phyloP scores from a whole-genome alignment of 805 yeast species.

The Myxozyma neglecta region DNA sequence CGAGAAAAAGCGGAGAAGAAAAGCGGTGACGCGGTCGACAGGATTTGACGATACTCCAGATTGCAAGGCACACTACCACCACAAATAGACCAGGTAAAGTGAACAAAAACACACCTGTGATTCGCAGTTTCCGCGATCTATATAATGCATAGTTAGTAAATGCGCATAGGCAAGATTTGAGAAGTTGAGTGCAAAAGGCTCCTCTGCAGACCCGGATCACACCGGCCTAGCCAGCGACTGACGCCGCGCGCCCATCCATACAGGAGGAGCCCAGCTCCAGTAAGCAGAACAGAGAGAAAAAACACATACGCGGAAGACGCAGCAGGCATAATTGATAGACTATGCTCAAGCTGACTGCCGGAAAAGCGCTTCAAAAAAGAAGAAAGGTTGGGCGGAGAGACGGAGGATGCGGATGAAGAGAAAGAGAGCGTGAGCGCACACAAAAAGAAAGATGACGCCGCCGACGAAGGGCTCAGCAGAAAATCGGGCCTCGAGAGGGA shows the following conservation, averaged over 20 bases:
- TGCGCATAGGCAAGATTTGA: neutral
- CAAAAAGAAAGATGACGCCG: neutral
- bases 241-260: neutral
- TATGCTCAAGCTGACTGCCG: neutral
- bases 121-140: constrained; percentile 28
- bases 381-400: too few relatives aligned
- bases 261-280: neutral
- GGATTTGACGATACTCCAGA: neutral
- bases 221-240: neutral
- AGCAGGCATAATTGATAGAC: constrained; percentile 1
- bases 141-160: neutral
- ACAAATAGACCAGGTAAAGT: neutral
- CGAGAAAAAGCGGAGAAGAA: neutral
- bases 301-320: constrained; percentile 13
- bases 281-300: neutral
- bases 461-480: neutral
- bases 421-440: neutral
- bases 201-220: constrained; percentile 4
- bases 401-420: neutral
- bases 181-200: neutral
- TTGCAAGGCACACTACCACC: neutral
- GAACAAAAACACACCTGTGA: constrained; percentile 25
- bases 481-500: neutral
- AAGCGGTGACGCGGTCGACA: neutral
- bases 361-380: neutral